Base-by-base conservation (phyloP, 192 early-diverging fungal genomes). In the Linnemannia hyalina region DNA sequence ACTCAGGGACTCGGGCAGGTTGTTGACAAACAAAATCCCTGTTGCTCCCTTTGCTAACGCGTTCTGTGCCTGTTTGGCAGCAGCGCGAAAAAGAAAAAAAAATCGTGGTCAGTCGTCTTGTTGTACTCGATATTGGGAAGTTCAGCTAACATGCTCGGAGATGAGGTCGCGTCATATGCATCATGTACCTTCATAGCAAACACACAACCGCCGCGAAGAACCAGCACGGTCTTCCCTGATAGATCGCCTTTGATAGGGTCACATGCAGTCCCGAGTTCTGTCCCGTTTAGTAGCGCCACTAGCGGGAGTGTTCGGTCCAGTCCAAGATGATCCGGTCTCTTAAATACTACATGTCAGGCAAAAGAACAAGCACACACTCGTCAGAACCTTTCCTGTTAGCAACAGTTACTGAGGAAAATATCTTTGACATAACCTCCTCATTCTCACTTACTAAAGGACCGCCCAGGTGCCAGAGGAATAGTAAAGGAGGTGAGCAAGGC, bases 11-110 rank as follows among this genome's bases (percentile, higher is more conserved):
- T 40, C 81, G 9, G 23, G 63, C 0, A 76, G 49, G 49, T 84
- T 78, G 83, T 95, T 91, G 79, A 92, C 95, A 49, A 96, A 90
- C 38, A 96, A 69, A 4, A 94, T 89, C 26, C 89, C 95, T n/a
- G 85, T 81, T 5, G 95, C 95, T 36, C 95, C 95, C 20, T 90
- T 91, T 9, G n/a, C 80, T 40, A 88, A 72, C 4, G 92, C 94
- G 70, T 90, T 81, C 2, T 54, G 40, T 5, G 93, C 90, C 88
- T 97, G 93, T 46, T 89, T n/a, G 18, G 1, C 1, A 36, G 29
- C 13, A 15, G 36, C 11, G 11, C 22, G 22, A 18, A 18, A 23
- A 18, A 23, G 20, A 29, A 60, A 60, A 26, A 9, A 9, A 8
- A n/a, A 26, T 29, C 32, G 4, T 1, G 60, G 11, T 60, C 6